Base-by-base conservation (phyloP, 352 stramenopile species). In the Blastocystis sp. region DNA sequence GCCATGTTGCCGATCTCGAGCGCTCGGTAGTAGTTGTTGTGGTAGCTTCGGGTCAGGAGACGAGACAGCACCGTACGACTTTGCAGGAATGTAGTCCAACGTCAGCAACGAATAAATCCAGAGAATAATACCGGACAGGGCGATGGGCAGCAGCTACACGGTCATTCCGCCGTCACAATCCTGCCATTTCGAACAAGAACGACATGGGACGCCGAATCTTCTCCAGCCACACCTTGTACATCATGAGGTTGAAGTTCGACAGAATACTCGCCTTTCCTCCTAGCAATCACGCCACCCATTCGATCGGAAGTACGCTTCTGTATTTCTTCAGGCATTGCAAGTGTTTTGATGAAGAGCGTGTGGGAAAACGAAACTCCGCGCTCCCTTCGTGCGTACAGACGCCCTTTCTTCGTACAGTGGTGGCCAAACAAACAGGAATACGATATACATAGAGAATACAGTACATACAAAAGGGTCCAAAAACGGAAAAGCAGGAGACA, bases 151-250 rank as follows among this genome's bases (percentile, higher is more conserved):
- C 2, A 65, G 11, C 78, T 88, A 57, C 6, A 7, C 7, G 45
- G 28, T 40, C 70, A 28, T 0, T 19, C 28, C 2, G 17, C 52
- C 59, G 17, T 38, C 3, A 19, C 38, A 14, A 7, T 48, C 11
- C 14, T 78, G 78, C 78, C 19, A 88, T 79, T 88, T 88, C 78
- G n/a, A 88, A 21, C n/a, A 88, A 43, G 34, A 88, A 88, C n/a
- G 64, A 79, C 17, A 88, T 54, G 42, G 78, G 78, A 10, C 78
- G 42, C n/a, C 78, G 60, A 43, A 88, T 88, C 62, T 88, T 88
- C 61, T 88, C 78, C 64, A 88, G 43, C 78, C 61, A 88, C 19
- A 79, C 78, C 28, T 88, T 88, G 42, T 88, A 79, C 64, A 88
- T 76, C 78, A 88, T 88, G 19, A 88, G 61, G 60, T 84, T 84